A percentile compares a stretch with the other conserved stretches of the same genome.
These are phyloP conservation scores for Casuarina cunninghamiana DNA, from an alignment of 306 rosid genomes.

Conservation along the genomic window DNA sequence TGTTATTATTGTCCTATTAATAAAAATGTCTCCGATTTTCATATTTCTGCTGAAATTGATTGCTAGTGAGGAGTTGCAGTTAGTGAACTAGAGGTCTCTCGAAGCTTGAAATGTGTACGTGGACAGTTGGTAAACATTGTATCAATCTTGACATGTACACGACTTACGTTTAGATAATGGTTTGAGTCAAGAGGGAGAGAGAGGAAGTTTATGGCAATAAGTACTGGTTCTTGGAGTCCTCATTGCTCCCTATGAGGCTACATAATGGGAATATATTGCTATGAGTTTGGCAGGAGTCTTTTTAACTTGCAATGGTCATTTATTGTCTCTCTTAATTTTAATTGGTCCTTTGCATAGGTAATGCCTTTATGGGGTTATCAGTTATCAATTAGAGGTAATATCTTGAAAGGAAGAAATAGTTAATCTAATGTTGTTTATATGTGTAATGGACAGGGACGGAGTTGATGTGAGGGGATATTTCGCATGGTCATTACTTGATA, in stretches of 20 bases:
- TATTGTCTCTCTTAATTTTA: too few species aligned
- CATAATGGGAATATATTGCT: too few species aligned
- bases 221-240: neutral
- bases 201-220: neutral
- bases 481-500: slow-evolving; percentile 91
- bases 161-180: too few species aligned
- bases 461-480: slow-evolving; percentile 86
- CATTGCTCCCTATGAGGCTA: neutral
- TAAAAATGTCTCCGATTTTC: neutral
- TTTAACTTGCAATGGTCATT: too few species aligned
- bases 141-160: neutral
- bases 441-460: slow-evolving; percentile 69
- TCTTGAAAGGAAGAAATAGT: neutral
- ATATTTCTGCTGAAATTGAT: neutral
- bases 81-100: neutral
- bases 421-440: slow-evolving; percentile 8
- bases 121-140: neutral
- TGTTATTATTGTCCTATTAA: neutral
- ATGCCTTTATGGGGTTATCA: neutral
- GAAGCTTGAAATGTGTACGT: neutral
- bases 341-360: neutral
- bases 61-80: neutral
- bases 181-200: neutral
- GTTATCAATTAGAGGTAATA: neutral
- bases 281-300: too few species aligned